Evolutionary conservation across 2,329 filamentous ascomycete species (phyloP), one percentile per base, ranked within the genome.

Genomic region (Plenodomus biglobosus): DNA sequence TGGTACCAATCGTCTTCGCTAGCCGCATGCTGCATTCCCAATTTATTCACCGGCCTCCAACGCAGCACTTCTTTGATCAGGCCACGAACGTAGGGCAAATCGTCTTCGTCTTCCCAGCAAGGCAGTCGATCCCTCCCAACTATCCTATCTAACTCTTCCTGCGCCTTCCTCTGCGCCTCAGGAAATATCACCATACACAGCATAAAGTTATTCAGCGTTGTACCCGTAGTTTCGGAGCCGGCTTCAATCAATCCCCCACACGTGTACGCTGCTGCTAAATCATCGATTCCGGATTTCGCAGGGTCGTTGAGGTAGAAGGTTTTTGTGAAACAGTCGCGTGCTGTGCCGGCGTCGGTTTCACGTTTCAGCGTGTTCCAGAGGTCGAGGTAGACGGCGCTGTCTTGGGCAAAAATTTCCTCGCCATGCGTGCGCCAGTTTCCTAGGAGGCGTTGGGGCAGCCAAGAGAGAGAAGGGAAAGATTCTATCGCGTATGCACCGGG

Each of bases 11-110:
- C 67, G 47, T 70, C 66, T 27, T 67, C 59, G 24, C 55, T 58
- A 1, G 59, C 64, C 8, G 68, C 68, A 55, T 71, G 68, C 13
- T 65, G 58, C 63, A 70, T 70, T 0, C 65, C 65, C 41, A 68
- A 61, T 16, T 66, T 69, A 27, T 66, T 65, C 1, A 65, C 59
- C 4, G 64, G 64, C 27, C 62, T 44, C 66, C 66, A 70, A 18
- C 67, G 52, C 21, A 70, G 16, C 1, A 65, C 57, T 40, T 69
- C 66, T 35, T 69, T 69, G 13, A 69, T 64, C 39, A 66, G 21
- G 32, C 56, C 55, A 36, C 65, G 41, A 8, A 85, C 55, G 42
- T 69, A 69, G 1, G 64, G 65, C 32, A 70, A 22, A 16, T 58
- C 45, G 15, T 55, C 48, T 36, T 67, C 64, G 40, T 70, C 66